Conservation (phyloP, 495 filamentous ascomycete genomes). For the Viridothelium virens region DNA sequence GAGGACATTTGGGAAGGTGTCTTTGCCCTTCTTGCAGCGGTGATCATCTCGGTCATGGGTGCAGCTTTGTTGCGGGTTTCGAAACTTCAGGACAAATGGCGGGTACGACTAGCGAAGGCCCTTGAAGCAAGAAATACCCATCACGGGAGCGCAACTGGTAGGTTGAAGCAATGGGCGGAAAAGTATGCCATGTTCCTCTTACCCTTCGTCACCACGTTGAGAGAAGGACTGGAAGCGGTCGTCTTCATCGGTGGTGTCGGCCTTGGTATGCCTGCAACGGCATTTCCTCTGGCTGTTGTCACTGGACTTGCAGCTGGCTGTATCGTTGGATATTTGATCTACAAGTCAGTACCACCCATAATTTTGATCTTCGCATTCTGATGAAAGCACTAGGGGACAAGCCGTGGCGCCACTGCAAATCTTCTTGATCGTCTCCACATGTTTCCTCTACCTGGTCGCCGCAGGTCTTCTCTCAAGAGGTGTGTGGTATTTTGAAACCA, state of each 20-base stretch:
- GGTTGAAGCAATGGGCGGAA: constrained; percentile 57
- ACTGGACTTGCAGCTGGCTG: constrained; percentile 57
- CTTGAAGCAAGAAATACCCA: constrained; percentile 46
- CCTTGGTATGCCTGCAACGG: constrained; percentile 60
- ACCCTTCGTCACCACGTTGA: constrained; percentile 74
- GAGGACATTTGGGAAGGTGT: constrained; percentile 75
- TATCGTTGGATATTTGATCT: constrained; percentile 62
- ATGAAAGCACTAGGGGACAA: not conserved
- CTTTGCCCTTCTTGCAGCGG: constrained; percentile 58
- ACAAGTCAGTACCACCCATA: constrained; percentile 51
- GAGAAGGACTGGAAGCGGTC: constrained; percentile 75
- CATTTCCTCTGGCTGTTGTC: constrained; percentile 68
- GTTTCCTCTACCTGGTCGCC: constrained; percentile 78
- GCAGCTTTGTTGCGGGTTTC: constrained; percentile 71
- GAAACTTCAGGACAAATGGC: constrained; percentile 82
- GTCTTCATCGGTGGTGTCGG: constrained; percentile 77
- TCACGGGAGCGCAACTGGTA: constrained; percentile 27
- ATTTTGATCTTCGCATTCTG: constrained; percentile 13
- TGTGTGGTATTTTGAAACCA: constrained; percentile 63
- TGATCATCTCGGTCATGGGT: constrained; percentile 75
- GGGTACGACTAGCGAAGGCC: constrained; percentile 61
- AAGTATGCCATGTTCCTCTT: constrained; percentile 77
- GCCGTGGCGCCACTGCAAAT: constrained; percentile 54
- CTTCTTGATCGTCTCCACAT: constrained; percentile 75
- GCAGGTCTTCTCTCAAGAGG: constrained; percentile 72